Evolutionary conservation across 768 basidiomycete species (phyloP).

Genomic region (Suillus luteus): DNA sequence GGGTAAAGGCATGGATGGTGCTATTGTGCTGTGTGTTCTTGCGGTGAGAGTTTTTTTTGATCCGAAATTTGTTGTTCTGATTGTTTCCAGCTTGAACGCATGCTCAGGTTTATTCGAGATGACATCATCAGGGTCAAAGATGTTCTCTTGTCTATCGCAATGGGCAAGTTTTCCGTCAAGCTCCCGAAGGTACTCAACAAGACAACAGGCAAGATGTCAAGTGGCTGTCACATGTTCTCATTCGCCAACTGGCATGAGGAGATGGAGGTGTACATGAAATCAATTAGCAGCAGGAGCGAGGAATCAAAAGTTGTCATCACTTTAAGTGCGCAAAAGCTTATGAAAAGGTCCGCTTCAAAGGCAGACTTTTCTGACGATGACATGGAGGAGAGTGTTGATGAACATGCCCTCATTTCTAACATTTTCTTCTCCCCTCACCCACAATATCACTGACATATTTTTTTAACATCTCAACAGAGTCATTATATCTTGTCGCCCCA

Average conservation of each 20-base stretch:
- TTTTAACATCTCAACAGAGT: too few species aligned
- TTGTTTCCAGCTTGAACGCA: not conserved
- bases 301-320: not conserved
- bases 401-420: not conserved
- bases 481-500: too few species aligned
- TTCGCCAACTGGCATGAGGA: not conserved
- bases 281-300: not conserved
- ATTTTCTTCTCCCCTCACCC: not conserved
- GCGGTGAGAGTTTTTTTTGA: not conserved
- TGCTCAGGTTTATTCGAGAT: constrained; percentile 1
- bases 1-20: not conserved
- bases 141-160: too few species aligned
- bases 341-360: too few species aligned
- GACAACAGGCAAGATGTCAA: not conserved
- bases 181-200: too few species aligned
- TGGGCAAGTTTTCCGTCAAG: too few species aligned
- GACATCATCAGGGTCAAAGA: not conserved
- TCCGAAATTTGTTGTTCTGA: not conserved
- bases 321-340: too few species aligned
- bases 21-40: not conserved
- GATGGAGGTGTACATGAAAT: constrained; percentile 1
- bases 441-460: too few species aligned
- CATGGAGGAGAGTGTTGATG: not conserved
- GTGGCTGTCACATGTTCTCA: not conserved
- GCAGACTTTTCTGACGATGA: too few species aligned